Conservation (phyloP, 495 filamentous ascomycete genomes). For the Aspergillus saccharolyticus region DNA sequence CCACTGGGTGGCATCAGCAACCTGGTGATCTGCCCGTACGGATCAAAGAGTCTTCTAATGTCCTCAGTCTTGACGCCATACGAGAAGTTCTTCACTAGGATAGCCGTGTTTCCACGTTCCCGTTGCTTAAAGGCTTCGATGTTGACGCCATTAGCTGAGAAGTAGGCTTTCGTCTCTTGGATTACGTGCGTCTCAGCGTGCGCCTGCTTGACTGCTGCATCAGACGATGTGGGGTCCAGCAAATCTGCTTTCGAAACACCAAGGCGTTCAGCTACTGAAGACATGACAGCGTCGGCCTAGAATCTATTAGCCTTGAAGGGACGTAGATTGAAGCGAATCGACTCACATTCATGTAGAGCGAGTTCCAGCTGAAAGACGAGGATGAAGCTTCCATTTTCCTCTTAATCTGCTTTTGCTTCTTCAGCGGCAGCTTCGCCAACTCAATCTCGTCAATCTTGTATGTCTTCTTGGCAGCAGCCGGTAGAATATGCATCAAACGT, state of each 20-base stretch:
- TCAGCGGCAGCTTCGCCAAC: slow-evolving; percentile 82
- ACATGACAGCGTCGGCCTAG: slow-evolving; percentile 82
- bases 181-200: slow-evolving; percentile 95
- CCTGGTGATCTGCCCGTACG: slow-evolving; percentile 60
- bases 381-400: slow-evolving; percentile 71
- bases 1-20: slow-evolving; percentile 89
- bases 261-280: slow-evolving; percentile 78
- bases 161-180: slow-evolving; percentile 91
- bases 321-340: background rate
- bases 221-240: slow-evolving; percentile 86
- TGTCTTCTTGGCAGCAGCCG: slow-evolving; percentile 72
- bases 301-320: slow-evolving; percentile 21
- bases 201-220: slow-evolving; percentile 92
- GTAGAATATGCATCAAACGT: slow-evolving; percentile 82
- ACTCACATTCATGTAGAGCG: slow-evolving; percentile 89
- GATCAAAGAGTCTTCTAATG: slow-evolving; percentile 46
- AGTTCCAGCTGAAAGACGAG: slow-evolving; percentile 91
- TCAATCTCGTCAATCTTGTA: slow-evolving; percentile 80
- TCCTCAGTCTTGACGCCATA: slow-evolving; percentile 64
- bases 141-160: slow-evolving; percentile 79
- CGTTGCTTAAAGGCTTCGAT: slow-evolving; percentile 81
- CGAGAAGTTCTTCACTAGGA: slow-evolving; percentile 93
- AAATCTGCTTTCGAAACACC: slow-evolving; percentile 86
- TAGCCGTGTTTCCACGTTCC: slow-evolving; percentile 77
- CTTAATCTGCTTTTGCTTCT: slow-evolving; percentile 87